Conservation (phyloP, 2,329 filamentous ascomycete species). For the Fusarium liriodendri region DNA sequence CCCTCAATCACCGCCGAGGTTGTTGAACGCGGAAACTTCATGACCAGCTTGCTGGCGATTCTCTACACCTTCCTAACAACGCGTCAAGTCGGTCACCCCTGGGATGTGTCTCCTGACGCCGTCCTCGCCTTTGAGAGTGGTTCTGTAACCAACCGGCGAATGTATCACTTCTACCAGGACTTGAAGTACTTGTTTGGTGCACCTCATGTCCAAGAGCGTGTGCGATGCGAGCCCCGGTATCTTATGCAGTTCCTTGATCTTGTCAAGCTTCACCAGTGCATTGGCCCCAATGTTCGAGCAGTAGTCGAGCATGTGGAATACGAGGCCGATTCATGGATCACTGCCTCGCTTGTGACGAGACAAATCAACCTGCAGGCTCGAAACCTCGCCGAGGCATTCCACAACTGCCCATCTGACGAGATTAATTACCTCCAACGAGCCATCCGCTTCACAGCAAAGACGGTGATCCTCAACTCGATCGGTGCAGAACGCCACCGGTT, state of each 20-base stretch:
- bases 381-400: slow-evolving; percentile 89
- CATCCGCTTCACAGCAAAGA: slow-evolving; percentile 80
- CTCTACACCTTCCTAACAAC: slow-evolving; percentile 97
- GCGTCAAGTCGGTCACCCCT: slow-evolving; percentile 92
- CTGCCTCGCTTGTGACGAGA: slow-evolving; percentile 90
- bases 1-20: slow-evolving; percentile 97
- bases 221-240: slow-evolving; percentile 87
- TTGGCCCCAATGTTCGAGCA: slow-evolving; percentile 91
- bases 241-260: slow-evolving; percentile 94
- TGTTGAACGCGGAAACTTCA: slow-evolving; percentile 93
- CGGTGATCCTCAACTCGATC: slow-evolving; percentile 88
- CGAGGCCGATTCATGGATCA: slow-evolving; percentile 98
- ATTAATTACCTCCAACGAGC: slow-evolving; percentile 74
- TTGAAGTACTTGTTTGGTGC: slow-evolving; percentile 91
- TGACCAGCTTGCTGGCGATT: slow-evolving; percentile 95
- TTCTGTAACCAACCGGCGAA: slow-evolving; percentile 91
- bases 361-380: slow-evolving; percentile 95
- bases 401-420: slow-evolving; percentile 73
- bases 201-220: slow-evolving; percentile 85
- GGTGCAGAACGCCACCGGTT: slow-evolving; percentile 91
- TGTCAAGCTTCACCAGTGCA: slow-evolving; percentile 95
- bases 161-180: slow-evolving; percentile 98
- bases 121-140: slow-evolving; percentile 94
- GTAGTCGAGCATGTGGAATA: slow-evolving; percentile 98
- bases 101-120: slow-evolving; percentile 86